Base-by-base conservation (phyloP, 139 green algal genomes). In the Chlamydomonas sphaeroides region DNA sequence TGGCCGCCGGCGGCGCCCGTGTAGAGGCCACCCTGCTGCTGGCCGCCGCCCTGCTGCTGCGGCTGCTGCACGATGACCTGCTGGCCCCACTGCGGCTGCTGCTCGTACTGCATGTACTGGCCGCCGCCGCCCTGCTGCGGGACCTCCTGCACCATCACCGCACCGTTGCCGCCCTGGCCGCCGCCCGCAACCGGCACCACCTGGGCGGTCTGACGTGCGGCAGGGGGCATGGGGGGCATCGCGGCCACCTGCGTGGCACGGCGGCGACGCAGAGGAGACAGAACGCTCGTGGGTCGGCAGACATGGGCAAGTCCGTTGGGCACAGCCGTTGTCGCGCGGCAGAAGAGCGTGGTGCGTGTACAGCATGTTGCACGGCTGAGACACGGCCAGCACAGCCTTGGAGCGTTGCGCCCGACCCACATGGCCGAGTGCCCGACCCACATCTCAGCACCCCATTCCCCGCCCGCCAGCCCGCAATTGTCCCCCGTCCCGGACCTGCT, bases 41-140 rank as follows among this genome's bases (percentile, higher is more conserved):
- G 75, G 25, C 26, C 75, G 28, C 30, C 59, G 32, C 59, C 59
- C 59, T 61, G 39, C 32, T 48, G 39, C 75, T 72, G 75, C 59
- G 39, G 74, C 62, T 63, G 75, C 75, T 72, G 74, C 39, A 80
- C 74, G 5, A 80, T 80, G 7, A 71, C 59, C 39, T 61, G 39
- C 39, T 45, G n/a, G 11, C 41, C 39, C 74, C 30, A 36, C 57
- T 65, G 57, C 57, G 68, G 73, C 59, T 81, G 75, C 75, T 82
- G 75, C 32, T 82, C 75, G 75, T 82, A 82, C 62, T 63, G 75
- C 26, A 84, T 68, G 45, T 84, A 84, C 65, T 71, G 77, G 49
- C 33, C 10, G 4, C 45, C 18, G 25, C 23, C 59, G 32, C 28
- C 61, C 62, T 82, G 77, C 77, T 67, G 65, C 23, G 49, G 65